These are phyloP conservation scores for Lonicera japonica DNA, from an alignment of 129 eudicot species.

Conservation along the genomic window DNA sequence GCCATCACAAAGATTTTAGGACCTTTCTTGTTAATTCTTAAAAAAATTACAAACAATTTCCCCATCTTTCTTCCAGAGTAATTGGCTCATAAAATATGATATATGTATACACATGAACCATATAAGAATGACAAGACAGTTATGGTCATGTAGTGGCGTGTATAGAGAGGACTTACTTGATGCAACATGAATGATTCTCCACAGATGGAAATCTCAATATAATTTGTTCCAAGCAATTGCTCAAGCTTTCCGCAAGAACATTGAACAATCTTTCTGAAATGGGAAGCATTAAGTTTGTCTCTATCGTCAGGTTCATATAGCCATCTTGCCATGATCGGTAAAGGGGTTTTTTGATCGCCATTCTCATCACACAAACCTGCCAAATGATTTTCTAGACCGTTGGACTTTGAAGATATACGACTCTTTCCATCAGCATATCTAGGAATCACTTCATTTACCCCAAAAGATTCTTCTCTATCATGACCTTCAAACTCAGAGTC, in stretches of 20 bases:
- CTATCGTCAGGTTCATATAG: slow-evolving; percentile 69
- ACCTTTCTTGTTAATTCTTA: too few relatives aligned
- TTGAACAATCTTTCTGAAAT: slow-evolving; percentile 69
- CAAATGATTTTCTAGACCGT: slow-evolving; percentile 11
- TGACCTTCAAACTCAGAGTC: slow-evolving; percentile 17
- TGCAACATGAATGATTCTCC: slow-evolving; percentile 98
- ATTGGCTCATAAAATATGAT: too few relatives aligned
- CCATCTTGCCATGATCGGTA: slow-evolving; percentile 65
- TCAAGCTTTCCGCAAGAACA: slow-evolving; percentile 84
- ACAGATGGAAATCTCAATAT: slow-evolving; percentile 68
- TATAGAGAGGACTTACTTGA: slow-evolving; percentile 55
- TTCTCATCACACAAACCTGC: slow-evolving; percentile 14
- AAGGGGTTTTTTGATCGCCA: slow-evolving; percentile 11
- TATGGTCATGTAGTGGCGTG: not conserved
- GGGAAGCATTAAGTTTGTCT: slow-evolving; percentile 74
- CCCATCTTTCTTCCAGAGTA: too few relatives aligned
- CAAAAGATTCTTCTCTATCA: slow-evolving; percentile 33
- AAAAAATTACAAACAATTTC: too few relatives aligned
- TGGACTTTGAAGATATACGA: not conserved
- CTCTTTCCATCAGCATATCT: slow-evolving; percentile 22
- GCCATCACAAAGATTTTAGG: too few relatives aligned
- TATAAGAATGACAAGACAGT: too few relatives aligned
- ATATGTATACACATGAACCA: too few relatives aligned
- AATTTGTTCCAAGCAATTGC: slow-evolving; percentile 43
- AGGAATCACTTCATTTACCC: slow-evolving; percentile 27